These are phyloP conservation scores for Fraxinus greggii DNA, from an alignment of 305 asterid species.

Conservation along the genomic window DNA sequence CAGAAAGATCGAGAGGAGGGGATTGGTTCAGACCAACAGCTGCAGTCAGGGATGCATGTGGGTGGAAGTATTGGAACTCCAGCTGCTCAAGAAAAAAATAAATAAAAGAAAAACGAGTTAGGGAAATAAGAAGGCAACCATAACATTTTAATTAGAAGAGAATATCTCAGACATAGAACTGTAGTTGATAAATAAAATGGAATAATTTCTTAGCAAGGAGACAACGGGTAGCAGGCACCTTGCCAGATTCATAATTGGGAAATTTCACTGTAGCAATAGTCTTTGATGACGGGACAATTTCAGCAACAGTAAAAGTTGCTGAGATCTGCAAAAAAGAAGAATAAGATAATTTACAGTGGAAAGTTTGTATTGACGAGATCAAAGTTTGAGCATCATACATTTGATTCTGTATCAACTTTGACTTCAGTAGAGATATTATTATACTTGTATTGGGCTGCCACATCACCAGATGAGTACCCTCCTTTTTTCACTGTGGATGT, in stretches of 20 bases:
- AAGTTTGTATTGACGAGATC: not conserved
- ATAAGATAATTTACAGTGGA: conserved; percentile 18
- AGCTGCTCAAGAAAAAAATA: conserved; percentile 43
- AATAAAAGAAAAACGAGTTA: conserved; percentile 9
- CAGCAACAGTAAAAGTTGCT: conserved; percentile 51
- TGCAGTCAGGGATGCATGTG: conserved; percentile 74
- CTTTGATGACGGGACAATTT: conserved; percentile 72
- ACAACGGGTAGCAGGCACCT: conserved; percentile 43
- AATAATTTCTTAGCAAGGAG: not conserved
- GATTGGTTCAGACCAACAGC: conserved; percentile 65
- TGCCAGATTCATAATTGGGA: conserved; percentile 77
- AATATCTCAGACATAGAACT: not conserved
- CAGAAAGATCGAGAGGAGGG: conserved; percentile 67
- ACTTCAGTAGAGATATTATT: conserved; percentile 60
- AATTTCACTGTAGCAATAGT: conserved; percentile 63
- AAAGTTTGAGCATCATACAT: conserved; percentile 42
- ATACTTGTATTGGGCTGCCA: conserved; percentile 64
- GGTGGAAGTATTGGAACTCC: conserved; percentile 81
- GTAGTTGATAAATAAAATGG: not conserved
- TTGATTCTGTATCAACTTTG: conserved; percentile 92
- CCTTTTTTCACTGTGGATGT: conserved; percentile 82
- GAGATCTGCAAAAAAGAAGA: conserved; percentile 46
- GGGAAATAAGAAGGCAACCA: conserved; percentile 1
- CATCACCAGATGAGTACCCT: conserved; percentile 90
- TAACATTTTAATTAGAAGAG: not conserved